Evolutionary conservation across 371 early-diverging fungal species (phyloP).

Genomic region (Parasitella parasitica): DNA sequence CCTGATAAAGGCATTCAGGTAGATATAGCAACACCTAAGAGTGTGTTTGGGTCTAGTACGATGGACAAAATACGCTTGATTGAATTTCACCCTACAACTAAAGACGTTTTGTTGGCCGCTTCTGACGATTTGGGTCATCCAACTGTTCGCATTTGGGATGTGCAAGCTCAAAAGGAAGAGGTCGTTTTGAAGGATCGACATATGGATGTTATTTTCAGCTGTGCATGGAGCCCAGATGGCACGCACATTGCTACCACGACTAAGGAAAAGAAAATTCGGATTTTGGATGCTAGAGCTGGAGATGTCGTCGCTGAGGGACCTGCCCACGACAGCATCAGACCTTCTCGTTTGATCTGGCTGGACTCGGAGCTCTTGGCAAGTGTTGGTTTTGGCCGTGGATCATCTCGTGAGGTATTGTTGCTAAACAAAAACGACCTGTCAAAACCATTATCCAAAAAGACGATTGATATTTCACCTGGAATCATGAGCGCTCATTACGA

Average conservation of each 20-base stretch:
- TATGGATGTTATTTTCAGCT: constrained; percentile 50
- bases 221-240: constrained; percentile 70
- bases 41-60: constrained; percentile 25
- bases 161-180: constrained; percentile 31
- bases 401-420: constrained; percentile 64
- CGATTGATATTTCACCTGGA: constrained; percentile 76
- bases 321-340: constrained; percentile 71
- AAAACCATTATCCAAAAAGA: constrained; percentile 36
- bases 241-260: constrained; percentile 58
- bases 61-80: constrained; percentile 65
- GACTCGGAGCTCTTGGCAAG: constrained; percentile 56
- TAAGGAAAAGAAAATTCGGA: constrained; percentile 65
- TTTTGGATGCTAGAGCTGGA: constrained; percentile 64
- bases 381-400: constrained; percentile 70
- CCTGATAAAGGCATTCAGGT: constrained; percentile 60
- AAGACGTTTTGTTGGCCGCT: constrained; percentile 54
- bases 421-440: constrained; percentile 48
- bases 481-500: constrained; percentile 71
- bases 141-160: constrained; percentile 56
- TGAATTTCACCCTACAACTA: constrained; percentile 65
- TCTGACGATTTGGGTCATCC: constrained; percentile 54
- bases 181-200: constrained; percentile 32
- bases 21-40: constrained; percentile 24
- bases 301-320: constrained; percentile 53
- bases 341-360: constrained; percentile 72